These are phyloP conservation scores for Hypomontagnella monticulosa DNA, from an alignment of 495 filamentous ascomycete genomes.

Conservation along the genomic window DNA sequence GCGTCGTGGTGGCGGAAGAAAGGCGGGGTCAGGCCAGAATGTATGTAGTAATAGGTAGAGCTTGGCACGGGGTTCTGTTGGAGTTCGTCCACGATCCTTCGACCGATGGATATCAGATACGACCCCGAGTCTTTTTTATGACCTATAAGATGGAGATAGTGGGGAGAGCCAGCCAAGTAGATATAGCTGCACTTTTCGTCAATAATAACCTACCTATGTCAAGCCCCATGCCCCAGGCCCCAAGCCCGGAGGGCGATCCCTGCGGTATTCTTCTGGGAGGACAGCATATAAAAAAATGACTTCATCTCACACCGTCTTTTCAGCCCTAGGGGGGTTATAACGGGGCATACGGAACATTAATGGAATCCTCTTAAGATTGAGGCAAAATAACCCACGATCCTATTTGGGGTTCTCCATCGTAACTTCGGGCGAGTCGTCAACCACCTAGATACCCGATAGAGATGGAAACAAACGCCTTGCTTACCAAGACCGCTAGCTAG, in stretches of 20 bases:
- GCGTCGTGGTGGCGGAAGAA: conserved; percentile 32
- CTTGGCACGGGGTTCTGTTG: conserved; percentile 34
- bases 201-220: conserved; percentile 25
- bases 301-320: conserved; percentile 42
- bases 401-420: conserved; percentile 13
- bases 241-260: conserved; percentile 8
- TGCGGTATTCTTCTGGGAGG: conserved; percentile 3
- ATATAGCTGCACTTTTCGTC: conserved; percentile 27
- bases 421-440: background rate
- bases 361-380: conserved; percentile 37
- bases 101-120: conserved; percentile 32
- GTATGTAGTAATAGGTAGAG: conserved; percentile 30
- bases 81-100: conserved; percentile 39
- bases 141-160: conserved; percentile 11
- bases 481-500: conserved; percentile 5
- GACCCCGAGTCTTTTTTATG: conserved; percentile 10
- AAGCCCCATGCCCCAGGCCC: background rate
- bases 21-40: conserved; percentile 32
- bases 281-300: conserved; percentile 17
- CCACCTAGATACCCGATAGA: background rate
- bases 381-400: conserved; percentile 15
- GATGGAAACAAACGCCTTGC: background rate
- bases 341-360: conserved; percentile 22
- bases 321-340: conserved; percentile 27
- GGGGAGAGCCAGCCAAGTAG: background rate